These are phyloP conservation scores for Corymbia citriodora DNA, from an alignment of 441 rosid species.

Conservation along the genomic window DNA sequence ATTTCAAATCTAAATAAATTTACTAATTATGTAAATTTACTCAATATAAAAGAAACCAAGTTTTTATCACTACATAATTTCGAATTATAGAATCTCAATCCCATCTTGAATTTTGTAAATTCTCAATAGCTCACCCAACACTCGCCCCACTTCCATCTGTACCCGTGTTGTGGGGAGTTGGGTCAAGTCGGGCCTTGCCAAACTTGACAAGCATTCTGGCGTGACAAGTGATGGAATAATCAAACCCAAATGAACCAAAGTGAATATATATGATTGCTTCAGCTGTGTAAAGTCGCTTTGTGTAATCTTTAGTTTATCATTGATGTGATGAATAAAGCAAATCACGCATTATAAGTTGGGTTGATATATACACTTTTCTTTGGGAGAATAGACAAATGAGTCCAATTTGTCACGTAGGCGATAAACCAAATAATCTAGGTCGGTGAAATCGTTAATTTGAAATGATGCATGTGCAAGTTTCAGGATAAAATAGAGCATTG, in stretches of 20 bases:
- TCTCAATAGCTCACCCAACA: too few species aligned
- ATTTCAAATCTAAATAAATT: too few species aligned
- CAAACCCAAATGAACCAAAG: neutral
- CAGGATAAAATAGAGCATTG: neutral
- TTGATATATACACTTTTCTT: neutral
- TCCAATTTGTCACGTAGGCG: neutral
- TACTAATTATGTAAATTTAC: too few species aligned
- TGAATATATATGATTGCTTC: neutral
- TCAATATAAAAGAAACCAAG: too few species aligned
- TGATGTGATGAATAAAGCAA: neutral
- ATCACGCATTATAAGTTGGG: neutral
- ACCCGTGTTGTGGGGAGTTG: too few species aligned
- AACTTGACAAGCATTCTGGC: neutral
- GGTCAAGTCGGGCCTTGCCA: neutral
- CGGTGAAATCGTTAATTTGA: neutral
- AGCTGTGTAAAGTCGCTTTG: neutral
- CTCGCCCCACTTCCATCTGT: too few species aligned
- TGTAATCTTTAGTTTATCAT: too few species aligned
- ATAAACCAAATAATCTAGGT: neutral
- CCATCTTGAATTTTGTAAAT: too few species aligned
- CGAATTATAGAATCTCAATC: too few species aligned
- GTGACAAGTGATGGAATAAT: neutral
- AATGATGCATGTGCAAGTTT: neutral
- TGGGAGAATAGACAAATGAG: neutral
- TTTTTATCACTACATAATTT: too few species aligned